Evolutionary conservation across 2,329 filamentous ascomycete species (phyloP).

Genomic region (Davidsoniella virescens): DNA sequence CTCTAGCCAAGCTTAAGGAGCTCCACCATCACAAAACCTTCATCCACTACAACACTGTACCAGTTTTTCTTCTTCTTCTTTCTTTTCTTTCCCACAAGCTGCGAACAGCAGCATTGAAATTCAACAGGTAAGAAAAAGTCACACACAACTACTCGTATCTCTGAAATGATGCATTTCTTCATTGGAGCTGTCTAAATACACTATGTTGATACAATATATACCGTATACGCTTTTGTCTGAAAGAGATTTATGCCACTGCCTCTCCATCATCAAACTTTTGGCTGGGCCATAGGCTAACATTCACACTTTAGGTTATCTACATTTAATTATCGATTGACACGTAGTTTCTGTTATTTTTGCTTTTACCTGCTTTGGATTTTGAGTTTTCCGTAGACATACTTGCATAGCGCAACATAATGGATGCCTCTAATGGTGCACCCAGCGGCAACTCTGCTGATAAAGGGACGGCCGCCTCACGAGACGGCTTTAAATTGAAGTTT

Average conservation of each 20-base stretch:
- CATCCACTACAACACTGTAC: not conserved
- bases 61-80: not conserved
- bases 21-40: slow-evolving; percentile 7
- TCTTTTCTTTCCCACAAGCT: not conserved
- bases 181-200: slow-evolving; percentile 62
- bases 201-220: slow-evolving; percentile 45
- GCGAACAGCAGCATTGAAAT: not conserved
- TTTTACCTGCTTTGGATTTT: slow-evolving; percentile 8
- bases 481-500: slow-evolving; percentile 76
- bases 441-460: slow-evolving; percentile 21
- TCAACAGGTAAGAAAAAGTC: not conserved
- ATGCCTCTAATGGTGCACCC: not conserved
- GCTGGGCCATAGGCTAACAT: no score
- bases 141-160: not conserved
- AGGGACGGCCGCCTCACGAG: slow-evolving; percentile 20
- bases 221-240: slow-evolving; percentile 38
- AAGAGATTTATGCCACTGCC: slow-evolving; percentile 11
- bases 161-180: slow-evolving; percentile 22
- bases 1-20: not conserved
- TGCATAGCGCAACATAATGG: not conserved
- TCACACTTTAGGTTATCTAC: no score
- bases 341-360: no score
- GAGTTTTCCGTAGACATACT: not conserved
- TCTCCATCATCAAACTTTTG: no score
- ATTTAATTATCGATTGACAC: no score